phyloP scores from a whole-genome alignment of 345 rosid genomes.

The Melastoma malabathricum region DNA sequence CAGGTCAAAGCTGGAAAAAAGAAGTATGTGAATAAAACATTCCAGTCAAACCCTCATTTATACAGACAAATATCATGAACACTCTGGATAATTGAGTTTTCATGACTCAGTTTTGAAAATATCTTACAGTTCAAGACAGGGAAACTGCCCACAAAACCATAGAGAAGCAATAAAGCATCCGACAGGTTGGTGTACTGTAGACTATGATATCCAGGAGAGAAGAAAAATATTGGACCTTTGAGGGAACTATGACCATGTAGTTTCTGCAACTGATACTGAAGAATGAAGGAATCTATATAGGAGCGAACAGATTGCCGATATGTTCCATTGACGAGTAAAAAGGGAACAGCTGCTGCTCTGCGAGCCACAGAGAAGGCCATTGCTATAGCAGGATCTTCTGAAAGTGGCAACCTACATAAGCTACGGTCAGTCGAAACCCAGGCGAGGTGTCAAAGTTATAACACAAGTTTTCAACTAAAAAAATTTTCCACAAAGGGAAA shows the following conservation, averaged over 20 bases:
- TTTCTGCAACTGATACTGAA: constrained; percentile 85
- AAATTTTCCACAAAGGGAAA: not conserved
- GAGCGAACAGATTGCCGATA: constrained; percentile 82
- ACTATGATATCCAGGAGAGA: not conserved
- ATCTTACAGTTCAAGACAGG: no score
- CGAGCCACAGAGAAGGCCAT: constrained; percentile 98
- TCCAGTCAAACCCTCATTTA: no score
- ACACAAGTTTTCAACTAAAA: not conserved
- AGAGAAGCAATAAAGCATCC: no score
- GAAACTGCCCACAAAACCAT: no score
- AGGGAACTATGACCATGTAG: constrained; percentile 61
- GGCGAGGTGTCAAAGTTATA: not conserved
- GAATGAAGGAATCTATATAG: constrained; percentile 85
- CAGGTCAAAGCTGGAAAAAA: not conserved
- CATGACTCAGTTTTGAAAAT: no score
- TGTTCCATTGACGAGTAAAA: constrained; percentile 95
- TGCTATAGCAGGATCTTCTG: constrained; percentile 97
- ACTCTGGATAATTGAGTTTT: no score
- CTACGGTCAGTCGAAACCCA: not conserved
- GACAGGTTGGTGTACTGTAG: no score
- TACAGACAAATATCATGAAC: no score
- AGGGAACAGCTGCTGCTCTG: constrained; percentile 93
- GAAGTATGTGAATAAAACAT: no score
- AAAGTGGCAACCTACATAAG: constrained; percentile 62
- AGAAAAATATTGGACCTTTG: constrained; percentile 43